A percentile compares a stretch with the other conserved stretches of the same genome.
Evolutionary conservation across 2,329 filamentous ascomycete genomes (phyloP).

Genomic region (Diplodia seriata): DNA sequence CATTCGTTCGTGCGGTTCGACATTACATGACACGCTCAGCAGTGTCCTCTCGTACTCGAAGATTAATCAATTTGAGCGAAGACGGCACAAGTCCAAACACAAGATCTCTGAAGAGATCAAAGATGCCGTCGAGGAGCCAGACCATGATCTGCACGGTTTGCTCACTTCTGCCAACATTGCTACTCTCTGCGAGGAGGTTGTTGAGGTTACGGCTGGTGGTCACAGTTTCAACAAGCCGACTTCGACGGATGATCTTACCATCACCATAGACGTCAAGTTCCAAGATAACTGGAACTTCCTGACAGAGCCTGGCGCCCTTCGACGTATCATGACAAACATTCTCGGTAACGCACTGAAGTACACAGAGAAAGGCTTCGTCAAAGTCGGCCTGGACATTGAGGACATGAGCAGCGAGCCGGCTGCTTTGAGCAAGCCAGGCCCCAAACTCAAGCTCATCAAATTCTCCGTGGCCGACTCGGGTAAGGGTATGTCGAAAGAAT

Average conservation of each 20-base stretch:
- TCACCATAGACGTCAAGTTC: conserved; percentile 28
- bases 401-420: conserved; percentile 28
- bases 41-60: conserved; percentile 44
- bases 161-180: conserved; percentile 24
- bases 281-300: conserved; percentile 38
- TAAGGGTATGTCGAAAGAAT: conserved; percentile 51
- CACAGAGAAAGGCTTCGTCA: conserved; percentile 47
- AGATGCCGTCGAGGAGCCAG: conserved; percentile 20
- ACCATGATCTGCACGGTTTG: conserved; percentile 22
- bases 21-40: conserved; percentile 51
- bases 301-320: conserved; percentile 44
- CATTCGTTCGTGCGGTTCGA: conserved; percentile 50
- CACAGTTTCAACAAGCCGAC: conserved; percentile 28
- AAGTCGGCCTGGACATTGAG: conserved; percentile 46
- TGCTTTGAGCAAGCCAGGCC: conserved; percentile 34
- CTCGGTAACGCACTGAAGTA: conserved; percentile 52
- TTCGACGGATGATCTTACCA: conserved; percentile 12
- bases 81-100: conserved; percentile 36
- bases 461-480: conserved; percentile 49
- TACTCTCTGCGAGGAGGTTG: conserved; percentile 27
- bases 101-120: conserved; percentile 25
- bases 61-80: conserved; percentile 39
- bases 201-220: conserved; percentile 24
- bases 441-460: conserved; percentile 35
- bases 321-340: conserved; percentile 49